Percentiles rank a stretch among this genome's conserved stretches.
These are phyloP conservation scores for Neurospora pannonica DNA, from an alignment of 495 filamentous ascomycete species.

Conservation along the genomic window DNA sequence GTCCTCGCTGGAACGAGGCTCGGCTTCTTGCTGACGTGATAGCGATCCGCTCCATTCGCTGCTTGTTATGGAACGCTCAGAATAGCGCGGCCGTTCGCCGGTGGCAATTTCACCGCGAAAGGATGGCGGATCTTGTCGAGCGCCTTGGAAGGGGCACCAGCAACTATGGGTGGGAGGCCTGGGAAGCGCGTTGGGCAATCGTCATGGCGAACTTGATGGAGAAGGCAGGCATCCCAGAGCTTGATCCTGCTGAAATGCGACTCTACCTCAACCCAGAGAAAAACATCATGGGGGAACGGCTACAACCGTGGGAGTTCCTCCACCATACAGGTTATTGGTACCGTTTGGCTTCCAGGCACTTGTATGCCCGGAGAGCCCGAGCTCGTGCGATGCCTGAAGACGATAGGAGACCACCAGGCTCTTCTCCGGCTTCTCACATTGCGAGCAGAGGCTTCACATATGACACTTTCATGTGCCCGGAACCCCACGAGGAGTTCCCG, in stretches of 20 bases:
- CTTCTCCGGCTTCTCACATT: constrained; percentile 58
- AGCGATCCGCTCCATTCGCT: constrained; percentile 69
- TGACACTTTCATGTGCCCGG: constrained; percentile 77
- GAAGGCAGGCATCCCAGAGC: constrained; percentile 41
- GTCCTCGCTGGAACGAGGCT: constrained; percentile 75
- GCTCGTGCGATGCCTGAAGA: constrained; percentile 65
- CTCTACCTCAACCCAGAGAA: constrained; percentile 62
- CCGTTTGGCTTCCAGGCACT: constrained; percentile 56
- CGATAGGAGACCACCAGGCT: constrained; percentile 57
- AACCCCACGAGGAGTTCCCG: constrained; percentile 63
- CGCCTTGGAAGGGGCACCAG: constrained; percentile 71
- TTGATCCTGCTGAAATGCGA: constrained; percentile 23
- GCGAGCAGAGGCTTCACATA: constrained; percentile 60
- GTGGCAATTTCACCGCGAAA: constrained; percentile 65
- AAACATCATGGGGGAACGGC: constrained; percentile 50
- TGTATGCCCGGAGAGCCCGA: constrained; percentile 46
- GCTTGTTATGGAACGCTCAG: constrained; percentile 65
- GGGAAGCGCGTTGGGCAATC: constrained; percentile 74
- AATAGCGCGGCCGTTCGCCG: constrained; percentile 63
- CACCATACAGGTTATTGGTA: constrained; percentile 90
- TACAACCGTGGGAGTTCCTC: constrained; percentile 68
- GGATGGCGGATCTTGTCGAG: constrained; percentile 65
- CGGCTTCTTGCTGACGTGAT: constrained; percentile 71
- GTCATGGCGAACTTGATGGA: constrained; percentile 75
- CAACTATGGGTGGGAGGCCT: constrained; percentile 81